phyloP scores from a whole-genome alignment of 495 filamentous ascomycete genomes.

The Hypoxylon fragiforme region DNA sequence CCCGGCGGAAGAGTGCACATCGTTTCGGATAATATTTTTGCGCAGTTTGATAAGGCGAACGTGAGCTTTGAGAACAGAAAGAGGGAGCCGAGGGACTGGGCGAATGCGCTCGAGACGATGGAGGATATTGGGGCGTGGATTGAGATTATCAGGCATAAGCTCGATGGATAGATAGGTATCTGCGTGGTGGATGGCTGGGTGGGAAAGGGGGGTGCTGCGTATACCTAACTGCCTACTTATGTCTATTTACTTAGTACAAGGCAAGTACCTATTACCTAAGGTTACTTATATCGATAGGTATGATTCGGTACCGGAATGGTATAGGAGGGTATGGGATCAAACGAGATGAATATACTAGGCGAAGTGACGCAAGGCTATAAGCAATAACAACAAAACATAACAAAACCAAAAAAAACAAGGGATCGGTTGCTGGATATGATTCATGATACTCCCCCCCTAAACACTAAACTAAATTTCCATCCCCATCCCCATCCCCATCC shows the following conservation, averaged over 20 bases:
- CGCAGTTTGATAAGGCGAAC: slow-evolving; percentile 19
- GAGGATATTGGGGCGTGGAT: slow-evolving; percentile 37
- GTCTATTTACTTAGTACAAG: too few relatives aligned
- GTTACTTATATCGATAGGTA: too few relatives aligned
- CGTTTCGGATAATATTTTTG: slow-evolving; percentile 47
- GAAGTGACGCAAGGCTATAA: too few relatives aligned
- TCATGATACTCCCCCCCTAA: slow-evolving; percentile 25
- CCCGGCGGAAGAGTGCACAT: slow-evolving; percentile 61
- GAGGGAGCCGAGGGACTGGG: slow-evolving; percentile 20
- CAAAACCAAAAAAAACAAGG: too few relatives aligned
- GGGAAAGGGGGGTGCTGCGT: neutral
- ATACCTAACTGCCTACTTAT: too few relatives aligned
- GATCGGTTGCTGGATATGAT: neutral
- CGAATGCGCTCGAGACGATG: slow-evolving; percentile 27
- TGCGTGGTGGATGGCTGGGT: neutral
- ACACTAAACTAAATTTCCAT: too few relatives aligned
- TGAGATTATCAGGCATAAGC: slow-evolving; percentile 24
- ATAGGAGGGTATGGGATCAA: too few relatives aligned
- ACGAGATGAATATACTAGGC: too few relatives aligned
- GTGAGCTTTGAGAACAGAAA: slow-evolving; percentile 1
- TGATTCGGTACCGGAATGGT: too few relatives aligned
- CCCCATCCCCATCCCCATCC: neutral
- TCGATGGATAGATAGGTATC: slow-evolving; percentile 25
- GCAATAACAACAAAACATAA: too few relatives aligned
- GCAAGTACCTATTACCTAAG: too few relatives aligned